Conservation (phyloP, 202 grass and related monocot genomes). For the Carex sylvatica region DNA sequence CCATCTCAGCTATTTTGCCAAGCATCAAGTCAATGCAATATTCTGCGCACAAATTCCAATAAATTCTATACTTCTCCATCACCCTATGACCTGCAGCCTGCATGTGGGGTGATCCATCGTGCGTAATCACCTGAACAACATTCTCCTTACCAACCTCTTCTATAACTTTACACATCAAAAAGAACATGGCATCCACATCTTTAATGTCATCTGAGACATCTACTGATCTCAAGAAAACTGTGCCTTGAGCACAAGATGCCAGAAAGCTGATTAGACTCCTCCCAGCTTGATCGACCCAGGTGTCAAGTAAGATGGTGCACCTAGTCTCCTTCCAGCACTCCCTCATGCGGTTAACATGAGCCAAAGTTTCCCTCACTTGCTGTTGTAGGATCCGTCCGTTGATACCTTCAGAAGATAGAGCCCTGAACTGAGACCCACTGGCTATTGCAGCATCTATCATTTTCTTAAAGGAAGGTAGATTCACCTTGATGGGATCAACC, state of each 20-base stretch:
- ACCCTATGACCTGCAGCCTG: slow-evolving; percentile 55
- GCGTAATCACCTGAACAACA: slow-evolving; percentile 69
- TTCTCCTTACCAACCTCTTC: slow-evolving; percentile 53
- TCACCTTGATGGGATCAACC: slow-evolving; percentile 51
- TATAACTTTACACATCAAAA: slow-evolving; percentile 42
- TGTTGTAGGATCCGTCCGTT: slow-evolving; percentile 57
- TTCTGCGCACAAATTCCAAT: slow-evolving; percentile 62
- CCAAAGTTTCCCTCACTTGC: slow-evolving; percentile 49
- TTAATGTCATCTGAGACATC: slow-evolving; percentile 44
- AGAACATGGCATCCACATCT: slow-evolving; percentile 51
- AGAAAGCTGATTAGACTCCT: slow-evolving; percentile 57
- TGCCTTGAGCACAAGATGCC: slow-evolving; percentile 54
- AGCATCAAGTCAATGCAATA: slow-evolving; percentile 73
- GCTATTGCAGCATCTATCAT: slow-evolving; percentile 47
- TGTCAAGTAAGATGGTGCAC: slow-evolving; percentile 71
- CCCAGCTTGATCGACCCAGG: slow-evolving; percentile 51
- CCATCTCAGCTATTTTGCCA: slow-evolving; percentile 51
- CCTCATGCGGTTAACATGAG: slow-evolving; percentile 38
- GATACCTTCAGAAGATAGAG: slow-evolving; percentile 40
- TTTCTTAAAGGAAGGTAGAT: slow-evolving; percentile 48
- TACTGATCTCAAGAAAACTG: slow-evolving; percentile 67
- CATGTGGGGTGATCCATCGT: slow-evolving; percentile 57
- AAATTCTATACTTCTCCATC: slow-evolving; percentile 43
- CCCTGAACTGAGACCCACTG: slow-evolving; percentile 18
- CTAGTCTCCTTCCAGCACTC: slow-evolving; percentile 51